These are phyloP conservation scores for Boletus mariae DNA, from an alignment of 1,284 basidiomycete genomes.

Conservation along the genomic window DNA sequence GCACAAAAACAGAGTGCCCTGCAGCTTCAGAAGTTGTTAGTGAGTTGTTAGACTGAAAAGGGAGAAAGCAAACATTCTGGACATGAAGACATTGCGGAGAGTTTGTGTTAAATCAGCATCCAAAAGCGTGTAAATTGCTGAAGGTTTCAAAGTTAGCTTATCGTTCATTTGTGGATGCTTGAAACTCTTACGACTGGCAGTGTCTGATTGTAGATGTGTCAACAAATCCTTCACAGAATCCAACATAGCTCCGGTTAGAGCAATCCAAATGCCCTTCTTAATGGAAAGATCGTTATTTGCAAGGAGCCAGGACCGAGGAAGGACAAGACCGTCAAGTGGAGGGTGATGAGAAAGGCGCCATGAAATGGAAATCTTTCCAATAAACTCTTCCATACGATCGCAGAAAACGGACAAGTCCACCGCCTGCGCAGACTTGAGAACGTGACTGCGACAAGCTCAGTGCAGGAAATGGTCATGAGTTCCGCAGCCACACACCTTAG, in stretches of 20 bases:
- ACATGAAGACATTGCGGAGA: conserved; percentile 24
- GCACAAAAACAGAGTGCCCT: conserved; percentile 26
- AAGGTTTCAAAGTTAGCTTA: neutral
- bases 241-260: conserved; percentile 6
- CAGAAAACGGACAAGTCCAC: conserved; percentile 41
- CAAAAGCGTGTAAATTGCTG: conserved; percentile 17
- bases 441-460: conserved; percentile 34
- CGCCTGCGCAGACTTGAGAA: conserved; percentile 33
- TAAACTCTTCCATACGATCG: conserved; percentile 43
- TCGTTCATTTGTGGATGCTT: neutral
- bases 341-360: conserved; percentile 19
- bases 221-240: conserved; percentile 14
- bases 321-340: conserved; percentile 40
- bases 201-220: conserved; percentile 13
- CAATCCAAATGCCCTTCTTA: conserved; percentile 16
- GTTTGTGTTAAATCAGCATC: conserved; percentile 20
- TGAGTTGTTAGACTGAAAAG: neutral
- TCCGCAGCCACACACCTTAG: conserved; percentile 14
- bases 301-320: conserved; percentile 48
- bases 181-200: conserved; percentile 11
- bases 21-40: conserved; percentile 20
- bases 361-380: conserved; percentile 37
- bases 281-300: conserved; percentile 26
- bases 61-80: conserved; percentile 25
- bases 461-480: neutral